Percentiles rank a stretch among this genome's conserved stretches.
phyloP scores from a whole-genome alignment of 805 yeast species.

The Jamesozyma piceae region DNA sequence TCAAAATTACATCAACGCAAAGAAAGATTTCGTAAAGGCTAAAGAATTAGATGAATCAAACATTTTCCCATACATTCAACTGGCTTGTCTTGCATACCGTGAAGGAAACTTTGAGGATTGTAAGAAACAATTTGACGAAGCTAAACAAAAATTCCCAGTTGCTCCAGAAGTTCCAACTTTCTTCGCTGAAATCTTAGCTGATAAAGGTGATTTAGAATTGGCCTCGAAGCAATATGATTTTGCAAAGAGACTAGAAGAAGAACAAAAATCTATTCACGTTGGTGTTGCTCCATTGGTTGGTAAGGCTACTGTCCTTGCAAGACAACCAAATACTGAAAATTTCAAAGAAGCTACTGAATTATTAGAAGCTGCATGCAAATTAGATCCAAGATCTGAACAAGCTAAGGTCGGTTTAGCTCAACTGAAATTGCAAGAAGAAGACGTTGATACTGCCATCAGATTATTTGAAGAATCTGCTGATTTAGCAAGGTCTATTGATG shows the following conservation, averaged over 20 bases:
- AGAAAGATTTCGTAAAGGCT: conserved; percentile 64
- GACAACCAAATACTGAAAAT: conserved; percentile 37
- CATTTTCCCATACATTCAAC: conserved; percentile 79
- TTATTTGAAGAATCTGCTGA: conserved; percentile 76
- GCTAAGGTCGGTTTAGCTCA: conserved; percentile 91
- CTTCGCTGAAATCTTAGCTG: conserved; percentile 88
- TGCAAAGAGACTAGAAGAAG: conserved; percentile 74
- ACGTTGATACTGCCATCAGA: conserved; percentile 69
- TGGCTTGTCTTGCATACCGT: conserved; percentile 86
- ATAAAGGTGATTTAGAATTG: conserved; percentile 57
- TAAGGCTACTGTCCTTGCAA: conserved; percentile 67
- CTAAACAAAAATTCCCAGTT: conserved; percentile 68
- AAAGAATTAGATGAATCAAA: conserved; percentile 64
- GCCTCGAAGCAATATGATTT: conserved; percentile 80
- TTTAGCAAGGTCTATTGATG: conserved; percentile 75
- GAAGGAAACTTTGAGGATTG: conserved; percentile 46
- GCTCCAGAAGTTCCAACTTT: conserved; percentile 90
- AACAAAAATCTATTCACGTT: conserved; percentile 50
- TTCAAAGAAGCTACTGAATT: conserved; percentile 53
- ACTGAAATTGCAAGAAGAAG: conserved; percentile 72
- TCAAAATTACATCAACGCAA: conserved; percentile 64
- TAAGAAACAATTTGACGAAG: conserved; percentile 56
- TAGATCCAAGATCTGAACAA: conserved; percentile 83
- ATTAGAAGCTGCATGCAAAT: conserved; percentile 63
- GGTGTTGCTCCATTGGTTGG: conserved; percentile 87